These are phyloP conservation scores for Pseudonitzschia pungens DNA, from an alignment of 108 stramenopile genomes.

Conservation along the genomic window DNA sequence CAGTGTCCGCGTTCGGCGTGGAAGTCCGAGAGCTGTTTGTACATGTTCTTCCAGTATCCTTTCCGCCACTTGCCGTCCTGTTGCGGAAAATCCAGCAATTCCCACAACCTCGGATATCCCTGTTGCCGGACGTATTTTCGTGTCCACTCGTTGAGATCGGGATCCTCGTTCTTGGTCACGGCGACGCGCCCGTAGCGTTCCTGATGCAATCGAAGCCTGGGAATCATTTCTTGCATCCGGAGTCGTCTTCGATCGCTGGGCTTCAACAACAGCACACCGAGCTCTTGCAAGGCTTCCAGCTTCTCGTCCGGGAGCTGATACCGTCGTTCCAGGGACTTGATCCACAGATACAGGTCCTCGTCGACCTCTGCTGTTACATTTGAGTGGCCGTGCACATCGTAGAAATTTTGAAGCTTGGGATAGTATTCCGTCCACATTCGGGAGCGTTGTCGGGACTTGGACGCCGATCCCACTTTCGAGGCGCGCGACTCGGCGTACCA, in stretches of 20 bases:
- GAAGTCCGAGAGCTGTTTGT: conserved; percentile 35
- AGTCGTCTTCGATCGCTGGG: neutral
- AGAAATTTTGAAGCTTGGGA: conserved; percentile 8
- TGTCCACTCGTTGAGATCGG: conserved; percentile 5
- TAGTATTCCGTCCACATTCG: conserved; percentile 4
- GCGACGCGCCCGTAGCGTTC: conserved; percentile 1
- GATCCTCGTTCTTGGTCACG: conserved; percentile 12
- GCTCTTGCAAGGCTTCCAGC: conserved; percentile 19
- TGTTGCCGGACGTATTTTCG: conserved; percentile 10
- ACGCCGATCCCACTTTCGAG: neutral
- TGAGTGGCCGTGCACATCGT: conserved; percentile 11
- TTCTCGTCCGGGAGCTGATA: conserved; percentile 18
- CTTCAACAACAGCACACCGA: conserved; percentile 19
- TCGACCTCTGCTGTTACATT: neutral
- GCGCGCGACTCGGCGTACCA: conserved; percentile 1
- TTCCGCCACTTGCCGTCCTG: conserved; percentile 36
- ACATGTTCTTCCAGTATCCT: conserved; percentile 40
- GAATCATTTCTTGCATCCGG: conserved; percentile 3
- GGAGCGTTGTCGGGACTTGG: conserved; percentile 1
- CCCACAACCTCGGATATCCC: conserved; percentile 17
- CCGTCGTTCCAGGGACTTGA: neutral
- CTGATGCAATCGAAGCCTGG: neutral
- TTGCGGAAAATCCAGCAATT: conserved; percentile 19
- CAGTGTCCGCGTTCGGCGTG: conserved; percentile 32
- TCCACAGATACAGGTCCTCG: conserved; percentile 17